Evolutionary conservation across 192 early-diverging fungal genomes (phyloP).

Genomic region (Coemansia sp.): DNA sequence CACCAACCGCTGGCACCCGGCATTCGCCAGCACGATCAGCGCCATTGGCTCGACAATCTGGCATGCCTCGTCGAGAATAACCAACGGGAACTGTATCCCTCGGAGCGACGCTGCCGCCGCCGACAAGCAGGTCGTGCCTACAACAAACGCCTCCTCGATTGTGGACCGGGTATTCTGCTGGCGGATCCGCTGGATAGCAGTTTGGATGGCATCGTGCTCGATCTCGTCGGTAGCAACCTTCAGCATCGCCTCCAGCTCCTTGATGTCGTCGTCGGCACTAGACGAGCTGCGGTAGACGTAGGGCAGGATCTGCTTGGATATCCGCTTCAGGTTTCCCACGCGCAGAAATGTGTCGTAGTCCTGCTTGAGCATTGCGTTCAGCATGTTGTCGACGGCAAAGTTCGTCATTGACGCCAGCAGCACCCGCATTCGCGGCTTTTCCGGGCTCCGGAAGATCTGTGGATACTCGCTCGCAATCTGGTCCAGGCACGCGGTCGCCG

Average conservation of each 20-base stretch:
- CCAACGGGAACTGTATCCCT: constrained; percentile 53
- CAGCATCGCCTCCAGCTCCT: constrained; percentile 72
- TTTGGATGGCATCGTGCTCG: constrained; percentile 45
- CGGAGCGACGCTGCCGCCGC: constrained; percentile 68
- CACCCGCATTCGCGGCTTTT: constrained; percentile 47
- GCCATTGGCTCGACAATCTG: constrained; percentile 88
- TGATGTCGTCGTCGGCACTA: constrained; percentile 54
- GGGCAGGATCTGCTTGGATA: constrained; percentile 59
- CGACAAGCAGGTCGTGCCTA: constrained; percentile 76
- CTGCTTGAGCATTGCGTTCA: constrained; percentile 55
- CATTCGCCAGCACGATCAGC: constrained; percentile 67
- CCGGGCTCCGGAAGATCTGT: constrained; percentile 8
- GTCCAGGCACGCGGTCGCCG: constrained; percentile 56
- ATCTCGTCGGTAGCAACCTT: constrained; percentile 46
- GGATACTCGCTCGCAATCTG: constrained; percentile 48
- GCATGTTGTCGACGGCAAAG: constrained; percentile 71
- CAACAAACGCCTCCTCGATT: constrained; percentile 47
- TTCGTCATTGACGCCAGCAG: constrained; percentile 70
- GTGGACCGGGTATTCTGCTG: constrained; percentile 33
- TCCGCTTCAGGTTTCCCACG: constrained; percentile 65
- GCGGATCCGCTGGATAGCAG: constrained; percentile 32
- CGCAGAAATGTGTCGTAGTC: constrained; percentile 63
- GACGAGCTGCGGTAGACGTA: constrained; percentile 49
- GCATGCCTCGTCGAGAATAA: constrained; percentile 82
- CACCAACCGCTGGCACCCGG: constrained; percentile 55